Percentiles rank a stretch among this genome's conserved stretches.
These are phyloP conservation scores for Rosa hybrid DNA, from an alignment of 331 rosid genomes.

Conservation along the genomic window DNA sequence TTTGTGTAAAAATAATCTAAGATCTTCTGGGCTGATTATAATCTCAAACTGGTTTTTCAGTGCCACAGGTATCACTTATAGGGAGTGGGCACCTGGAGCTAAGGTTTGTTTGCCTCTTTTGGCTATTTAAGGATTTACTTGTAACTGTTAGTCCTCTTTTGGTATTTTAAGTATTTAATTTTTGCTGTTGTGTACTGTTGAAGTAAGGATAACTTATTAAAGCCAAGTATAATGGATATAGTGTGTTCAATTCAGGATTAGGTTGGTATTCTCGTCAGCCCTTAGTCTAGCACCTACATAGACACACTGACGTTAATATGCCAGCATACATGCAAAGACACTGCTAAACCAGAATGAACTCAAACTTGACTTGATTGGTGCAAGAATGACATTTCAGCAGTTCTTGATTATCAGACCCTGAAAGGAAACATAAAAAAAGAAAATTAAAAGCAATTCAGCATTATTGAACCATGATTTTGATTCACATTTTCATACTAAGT, in stretches of 20 bases:
- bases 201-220: slow-evolving; percentile 1
- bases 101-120: slow-evolving; percentile 49
- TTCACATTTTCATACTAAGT: background rate
- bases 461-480: background rate
- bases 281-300: background rate
- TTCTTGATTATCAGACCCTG: background rate
- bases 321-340: background rate
- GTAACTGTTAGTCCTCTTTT: background rate
- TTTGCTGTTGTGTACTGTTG: background rate
- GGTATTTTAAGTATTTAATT: background rate
- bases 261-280: background rate
- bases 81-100: slow-evolving; percentile 99
- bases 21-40: slow-evolving; percentile 29
- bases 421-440: background rate
- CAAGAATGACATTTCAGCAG: background rate
- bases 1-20: background rate
- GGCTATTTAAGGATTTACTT: background rate
- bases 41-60: slow-evolving; percentile 55
- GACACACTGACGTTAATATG: background rate
- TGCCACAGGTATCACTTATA: slow-evolving; percentile 76
- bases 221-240: background rate
- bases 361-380: background rate
- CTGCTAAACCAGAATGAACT: background rate
- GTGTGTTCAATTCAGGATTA: background rate
- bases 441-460: background rate